Evolutionary conservation across 1,284 basidiomycete genomes (phyloP), one percentile per base, ranked within the genome.

Genomic region (Moesziomyces antarcticus): DNA sequence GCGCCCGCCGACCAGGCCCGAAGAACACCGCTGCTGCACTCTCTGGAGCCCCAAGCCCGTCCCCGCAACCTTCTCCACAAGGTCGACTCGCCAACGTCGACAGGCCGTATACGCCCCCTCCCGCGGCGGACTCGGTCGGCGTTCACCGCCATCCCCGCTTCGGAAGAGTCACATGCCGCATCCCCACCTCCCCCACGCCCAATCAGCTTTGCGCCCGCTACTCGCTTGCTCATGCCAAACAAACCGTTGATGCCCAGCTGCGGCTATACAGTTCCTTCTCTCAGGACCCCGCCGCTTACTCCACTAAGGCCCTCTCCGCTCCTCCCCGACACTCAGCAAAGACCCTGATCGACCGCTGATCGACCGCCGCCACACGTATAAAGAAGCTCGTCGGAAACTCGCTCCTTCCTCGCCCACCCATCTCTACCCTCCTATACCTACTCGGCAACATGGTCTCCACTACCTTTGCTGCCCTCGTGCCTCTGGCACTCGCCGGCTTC

Each of bases 381-480:
- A 42, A 42, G 41, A 18, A n/a, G 10, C 44, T 45, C 22, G 6
- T 25, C 22, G 20, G 14, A 21, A 13, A 9, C 14, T 16, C 22
- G 1, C 46, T 47, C 18, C 25, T 6, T 27, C 7, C 22, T 21
- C 9, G 8, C 1, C 3, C 25, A 25, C 27, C 13, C 22, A 4
- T 21, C 21, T 33, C 24, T 21, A 20, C 21, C 18, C 41, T 3
- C 20, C 10, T 16, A 16, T 18, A 20, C 21, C n/a, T 20, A 25
- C 2, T 33, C 30, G 30, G 1, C 51, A 46, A 5, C 4, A 58
- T 65, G 56, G 22, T 65, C 6, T 51, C 48, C 8, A 46, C 43
- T 22, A 30, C 51, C 6, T 65, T 59, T 37, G 51, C 55, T 22
- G 35, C 51, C 9, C 56, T 65, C 18, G 22, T 55, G 18, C 62